phyloP scores from a whole-genome alignment of 768 basidiomycete genomes.

The Lactarius sanguifluus region DNA sequence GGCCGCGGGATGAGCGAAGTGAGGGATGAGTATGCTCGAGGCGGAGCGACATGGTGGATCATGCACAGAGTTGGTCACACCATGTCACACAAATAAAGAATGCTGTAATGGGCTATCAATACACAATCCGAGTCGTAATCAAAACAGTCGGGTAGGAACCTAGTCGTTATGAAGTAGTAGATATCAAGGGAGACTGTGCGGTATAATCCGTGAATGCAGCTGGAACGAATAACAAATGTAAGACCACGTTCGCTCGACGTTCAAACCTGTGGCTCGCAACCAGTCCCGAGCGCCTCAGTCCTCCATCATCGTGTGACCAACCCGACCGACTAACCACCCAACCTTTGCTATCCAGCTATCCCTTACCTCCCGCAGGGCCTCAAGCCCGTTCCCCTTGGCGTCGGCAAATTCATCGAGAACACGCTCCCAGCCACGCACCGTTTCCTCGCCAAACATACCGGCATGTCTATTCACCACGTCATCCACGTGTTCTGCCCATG shows the following conservation, averaged over 20 bases:
- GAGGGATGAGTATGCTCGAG: conserved; percentile 46
- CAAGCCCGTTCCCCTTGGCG: conserved; percentile 46
- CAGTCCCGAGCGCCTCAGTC: conserved; percentile 26
- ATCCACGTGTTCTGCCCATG: conserved; percentile 73
- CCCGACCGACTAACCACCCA: conserved; percentile 70
- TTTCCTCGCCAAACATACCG: conserved; percentile 78
- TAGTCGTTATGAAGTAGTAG: conserved; percentile 21
- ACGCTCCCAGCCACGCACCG: conserved; percentile 66
- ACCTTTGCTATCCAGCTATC: conserved; percentile 73
- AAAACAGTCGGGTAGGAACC: conserved; percentile 22
- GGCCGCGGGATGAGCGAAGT: neutral
- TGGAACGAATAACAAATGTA: conserved; percentile 19
- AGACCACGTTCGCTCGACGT: conserved; percentile 7
- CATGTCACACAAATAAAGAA: conserved; percentile 14
- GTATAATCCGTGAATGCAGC: conserved; percentile 25
- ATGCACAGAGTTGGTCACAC: conserved; percentile 38
- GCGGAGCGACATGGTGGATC: conserved; percentile 44
- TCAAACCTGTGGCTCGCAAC: neutral
- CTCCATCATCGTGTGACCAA: conserved; percentile 39
- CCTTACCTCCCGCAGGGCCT: conserved; percentile 46
- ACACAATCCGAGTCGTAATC: conserved; percentile 23
- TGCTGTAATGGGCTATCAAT: conserved; percentile 17
- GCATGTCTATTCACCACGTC: conserved; percentile 66
- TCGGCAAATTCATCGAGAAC: conserved; percentile 66
- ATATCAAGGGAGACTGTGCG: conserved; percentile 23